Conservation (phyloP, 345 rosid species). For the Eucalyptus pauciflora region DNA sequence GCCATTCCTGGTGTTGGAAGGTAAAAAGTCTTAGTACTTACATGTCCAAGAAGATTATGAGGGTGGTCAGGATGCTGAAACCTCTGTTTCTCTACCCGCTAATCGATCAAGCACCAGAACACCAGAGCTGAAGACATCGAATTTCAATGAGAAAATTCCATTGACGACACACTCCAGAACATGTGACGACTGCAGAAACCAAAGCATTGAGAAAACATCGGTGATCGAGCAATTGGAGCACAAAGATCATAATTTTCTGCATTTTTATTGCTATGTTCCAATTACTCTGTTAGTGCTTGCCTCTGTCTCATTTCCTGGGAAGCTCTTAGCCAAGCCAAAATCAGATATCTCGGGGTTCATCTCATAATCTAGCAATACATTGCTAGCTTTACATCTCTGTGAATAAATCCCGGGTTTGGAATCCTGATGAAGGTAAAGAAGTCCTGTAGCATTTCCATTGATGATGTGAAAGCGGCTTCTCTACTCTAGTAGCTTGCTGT, state of each 20-base stretch:
- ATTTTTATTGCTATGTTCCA: slow-evolving; percentile 13
- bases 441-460: not conserved
- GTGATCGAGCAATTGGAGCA: not conserved
- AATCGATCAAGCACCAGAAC: slow-evolving; percentile 13
- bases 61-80: slow-evolving; percentile 3
- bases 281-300: slow-evolving; percentile 18
- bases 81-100: slow-evolving; percentile 6
- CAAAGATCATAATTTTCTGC: not conserved
- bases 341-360: not conserved
- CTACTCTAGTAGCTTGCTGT: not conserved
- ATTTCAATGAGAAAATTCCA: slow-evolving; percentile 16
- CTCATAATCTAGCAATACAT: not conserved
- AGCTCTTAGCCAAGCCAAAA: slow-evolving; percentile 13
- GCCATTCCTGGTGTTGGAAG: not conserved
- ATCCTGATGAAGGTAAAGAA: not conserved
- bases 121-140: slow-evolving; percentile 17
- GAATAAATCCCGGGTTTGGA: not conserved
- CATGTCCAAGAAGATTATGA: slow-evolving; percentile 6
- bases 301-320: slow-evolving; percentile 11
- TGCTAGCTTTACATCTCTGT: not conserved
- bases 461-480: not conserved
- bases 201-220: not conserved
- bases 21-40: not conserved
- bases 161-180: slow-evolving; percentile 11
- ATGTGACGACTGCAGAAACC: slow-evolving; percentile 8